Base-by-base conservation (phyloP, 2,329 filamentous ascomycete species). In the Emmonsiellopsis sp. region DNA sequence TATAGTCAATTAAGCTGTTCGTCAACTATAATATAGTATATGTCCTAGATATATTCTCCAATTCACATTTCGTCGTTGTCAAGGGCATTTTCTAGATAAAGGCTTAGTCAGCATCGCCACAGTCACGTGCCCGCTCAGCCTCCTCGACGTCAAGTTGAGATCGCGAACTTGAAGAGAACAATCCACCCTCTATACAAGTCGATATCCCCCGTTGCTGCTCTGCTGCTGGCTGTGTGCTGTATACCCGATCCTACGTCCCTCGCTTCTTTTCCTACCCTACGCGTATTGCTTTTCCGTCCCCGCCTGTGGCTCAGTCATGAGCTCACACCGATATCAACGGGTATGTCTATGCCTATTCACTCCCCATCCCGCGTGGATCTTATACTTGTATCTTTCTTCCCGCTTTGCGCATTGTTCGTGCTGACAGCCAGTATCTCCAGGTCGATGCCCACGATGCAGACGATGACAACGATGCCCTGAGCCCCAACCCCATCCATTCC, bases 321-420 rank as follows among this genome's bases (percentile, higher is more conserved):
- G 71, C 70, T 72, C 73, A 64, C 73, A 75, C 67, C 69, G 73
- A 58, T 76, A 76, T 68, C 67, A 74, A 65, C 65, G 71, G 69
- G 73, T 76, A 70, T 59, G 70, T 59, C 42, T 58, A 53, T 53
- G 55, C 57, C 59, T 37, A 54, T 60, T 55, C 54, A 60, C 58
- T 56, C 38, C 20, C 55, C 50, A 11, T 52, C 44, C 30, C 13
- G n/a, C n/a, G n/a, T n/a, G n/a, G n/a, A n/a, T n/a, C n/a, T n/a
- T n/a, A n/a, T n/a, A n/a, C n/a, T 20, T 31, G 7, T 50, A 32
- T 32, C 41, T 31, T 8, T 50, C 40, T 53, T 42, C 34, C 46
- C 31, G 52, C 43, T 38, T 37, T 40, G 34, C 41, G 26, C 20
- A 32, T 35, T 11, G 7, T 26, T 49, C 13, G 16, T 40, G 44